Conservation (phyloP, 2,329 filamentous ascomycete genomes). For the Mycosphaerella sp. region DNA sequence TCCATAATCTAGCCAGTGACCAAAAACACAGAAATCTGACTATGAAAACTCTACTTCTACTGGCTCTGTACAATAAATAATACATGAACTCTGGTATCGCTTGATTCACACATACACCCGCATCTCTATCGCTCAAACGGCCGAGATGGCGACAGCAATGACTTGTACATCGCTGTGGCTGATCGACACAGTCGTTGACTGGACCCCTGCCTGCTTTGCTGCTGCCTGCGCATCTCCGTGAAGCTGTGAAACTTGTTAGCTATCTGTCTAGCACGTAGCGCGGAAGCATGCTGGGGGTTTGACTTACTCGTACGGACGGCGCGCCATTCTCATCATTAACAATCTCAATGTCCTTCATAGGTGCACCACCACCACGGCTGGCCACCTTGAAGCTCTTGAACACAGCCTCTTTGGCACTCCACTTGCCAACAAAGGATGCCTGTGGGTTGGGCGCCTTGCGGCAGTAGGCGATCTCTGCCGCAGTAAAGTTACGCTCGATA, state of each 20-base stretch:
- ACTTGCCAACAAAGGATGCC: constrained; percentile 88
- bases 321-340: constrained; percentile 71
- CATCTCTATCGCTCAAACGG: constrained; percentile 21
- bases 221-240: constrained; percentile 76
- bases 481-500: constrained; percentile 88
- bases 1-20: too few relatives aligned
- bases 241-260: constrained; percentile 51
- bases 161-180: constrained; percentile 93
- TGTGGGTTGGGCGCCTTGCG: constrained; percentile 68
- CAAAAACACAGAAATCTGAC: too few relatives aligned
- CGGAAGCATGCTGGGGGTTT: not conserved
- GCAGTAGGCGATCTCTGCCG: constrained; percentile 79
- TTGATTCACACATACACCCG: not conserved
- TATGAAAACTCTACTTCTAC: not conserved
- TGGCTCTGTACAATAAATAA: not conserved
- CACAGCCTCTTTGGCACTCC: constrained; percentile 97
- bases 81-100: not conserved
- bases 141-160: constrained; percentile 69
- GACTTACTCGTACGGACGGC: constrained; percentile 74
- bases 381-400: constrained; percentile 92
- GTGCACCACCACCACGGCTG: constrained; percentile 80
- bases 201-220: constrained; percentile 80
- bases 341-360: constrained; percentile 93
- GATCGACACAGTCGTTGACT: constrained; percentile 85
- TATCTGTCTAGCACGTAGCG: not conserved